phyloP scores from a whole-genome alignment of 2,329 filamentous ascomycete species.

The Aspergillus bombycis region DNA sequence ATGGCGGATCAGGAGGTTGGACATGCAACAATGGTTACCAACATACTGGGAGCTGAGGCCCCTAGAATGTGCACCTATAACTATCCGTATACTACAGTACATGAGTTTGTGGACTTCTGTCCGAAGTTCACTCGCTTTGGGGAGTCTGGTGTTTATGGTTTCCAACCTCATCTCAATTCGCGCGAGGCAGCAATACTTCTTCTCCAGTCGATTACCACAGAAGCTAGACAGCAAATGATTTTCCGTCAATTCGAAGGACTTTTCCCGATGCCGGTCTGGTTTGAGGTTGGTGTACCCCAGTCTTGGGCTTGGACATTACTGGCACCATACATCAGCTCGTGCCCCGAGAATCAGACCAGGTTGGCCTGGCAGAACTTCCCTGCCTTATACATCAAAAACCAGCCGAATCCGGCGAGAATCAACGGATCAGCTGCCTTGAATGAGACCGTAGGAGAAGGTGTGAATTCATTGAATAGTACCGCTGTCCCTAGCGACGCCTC shows the following conservation, averaged over 20 bases:
- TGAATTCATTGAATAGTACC: conserved; percentile 41
- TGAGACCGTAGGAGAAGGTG: conserved; percentile 57
- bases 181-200: conserved; percentile 74
- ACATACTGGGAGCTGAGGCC: conserved; percentile 70
- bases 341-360: conserved; percentile 72
- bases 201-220: conserved; percentile 74
- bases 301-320: conserved; percentile 83
- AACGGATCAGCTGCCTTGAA: conserved; percentile 65
- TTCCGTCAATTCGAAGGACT: conserved; percentile 82
- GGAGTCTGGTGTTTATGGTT: conserved; percentile 79
- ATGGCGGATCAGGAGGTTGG: conserved; percentile 79
- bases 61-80: conserved; percentile 73
- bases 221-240: conserved; percentile 80
- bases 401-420: conserved; percentile 72
- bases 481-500: too few relatives aligned
- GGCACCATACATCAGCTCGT: conserved; percentile 78
- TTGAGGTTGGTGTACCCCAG: conserved; percentile 77
- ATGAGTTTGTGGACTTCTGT: conserved; percentile 80
- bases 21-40: conserved; percentile 74
- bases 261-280: conserved; percentile 82
- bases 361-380: conserved; percentile 87
- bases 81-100: conserved; percentile 75
- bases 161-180: conserved; percentile 75
- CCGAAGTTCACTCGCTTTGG: conserved; percentile 84
- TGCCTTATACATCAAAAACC: conserved; percentile 69